These are phyloP conservation scores for Caryopteris hybrid DNA, from an alignment of 305 asterid species.

Conservation along the genomic window DNA sequence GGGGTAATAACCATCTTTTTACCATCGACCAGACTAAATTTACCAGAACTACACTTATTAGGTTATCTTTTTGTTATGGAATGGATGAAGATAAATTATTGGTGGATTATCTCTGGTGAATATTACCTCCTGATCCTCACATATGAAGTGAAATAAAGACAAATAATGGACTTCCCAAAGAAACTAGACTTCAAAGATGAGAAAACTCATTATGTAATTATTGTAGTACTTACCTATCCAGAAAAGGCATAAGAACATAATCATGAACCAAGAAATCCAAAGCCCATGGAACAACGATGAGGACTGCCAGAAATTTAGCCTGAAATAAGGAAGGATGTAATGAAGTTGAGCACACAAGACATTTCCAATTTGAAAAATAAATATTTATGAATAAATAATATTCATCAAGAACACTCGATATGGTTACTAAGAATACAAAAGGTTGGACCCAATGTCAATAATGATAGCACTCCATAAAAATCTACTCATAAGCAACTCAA, in stretches of 20 bases:
- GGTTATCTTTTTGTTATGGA: background rate
- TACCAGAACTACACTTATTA: background rate
- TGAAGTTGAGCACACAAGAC: conserved; percentile 14
- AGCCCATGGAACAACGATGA: conserved; percentile 80
- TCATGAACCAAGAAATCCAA: conserved; percentile 90
- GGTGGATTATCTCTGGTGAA: background rate
- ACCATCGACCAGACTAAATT: background rate
- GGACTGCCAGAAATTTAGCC: conserved; percentile 92
- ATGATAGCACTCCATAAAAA: background rate
- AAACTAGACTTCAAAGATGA: conserved; percentile 10
- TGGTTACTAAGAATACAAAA: background rate
- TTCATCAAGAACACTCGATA: background rate
- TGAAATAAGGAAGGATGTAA: conserved; percentile 39
- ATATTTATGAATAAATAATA: conserved; percentile 6
- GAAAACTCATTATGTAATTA: conserved; percentile 4
- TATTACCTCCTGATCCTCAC: background rate
- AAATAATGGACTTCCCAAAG: background rate
- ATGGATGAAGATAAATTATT: background rate
- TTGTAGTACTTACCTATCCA: conserved; percentile 69
- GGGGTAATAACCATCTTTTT: background rate
- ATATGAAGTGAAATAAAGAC: conserved; percentile 5
- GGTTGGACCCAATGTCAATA: background rate
- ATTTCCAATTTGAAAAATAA: background rate
- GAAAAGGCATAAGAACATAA: conserved; percentile 88
- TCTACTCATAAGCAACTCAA: background rate